A percentile compares a stretch with the other conserved stretches of the same genome.
phyloP scores from a whole-genome alignment of 192 early-diverging fungal species.

The Thoreauomyces humboldtii region DNA sequence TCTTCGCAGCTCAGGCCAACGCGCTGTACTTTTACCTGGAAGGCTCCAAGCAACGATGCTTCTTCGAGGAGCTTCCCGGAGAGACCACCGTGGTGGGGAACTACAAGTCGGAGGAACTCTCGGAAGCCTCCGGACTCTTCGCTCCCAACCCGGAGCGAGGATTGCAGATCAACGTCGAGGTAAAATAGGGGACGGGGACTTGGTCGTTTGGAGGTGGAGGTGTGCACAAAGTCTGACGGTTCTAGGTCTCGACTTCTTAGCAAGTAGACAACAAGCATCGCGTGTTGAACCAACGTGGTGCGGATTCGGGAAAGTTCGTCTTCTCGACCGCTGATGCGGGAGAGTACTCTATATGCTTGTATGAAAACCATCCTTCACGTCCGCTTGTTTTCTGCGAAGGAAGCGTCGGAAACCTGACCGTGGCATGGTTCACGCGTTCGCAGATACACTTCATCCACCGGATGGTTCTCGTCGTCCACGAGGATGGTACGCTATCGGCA shows the following conservation, averaged over 20 bases:
- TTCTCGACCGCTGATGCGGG: constrained; percentile 89
- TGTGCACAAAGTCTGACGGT: too few species aligned
- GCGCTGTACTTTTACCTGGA: constrained; percentile 93
- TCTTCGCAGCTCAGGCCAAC: constrained; percentile 9
- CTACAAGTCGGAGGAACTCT: constrained; percentile 84
- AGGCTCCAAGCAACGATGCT: constrained; percentile 84
- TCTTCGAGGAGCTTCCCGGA: constrained; percentile 89
- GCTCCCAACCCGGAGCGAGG: constrained; percentile 13
- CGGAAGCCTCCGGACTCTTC: constrained; percentile 39
- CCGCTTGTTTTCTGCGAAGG: too few species aligned
- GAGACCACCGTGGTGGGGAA: constrained; percentile 73
- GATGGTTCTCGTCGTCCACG: constrained; percentile 70
- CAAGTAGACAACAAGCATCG: background rate
- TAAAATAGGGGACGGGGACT: too few species aligned
- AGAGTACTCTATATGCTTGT: constrained; percentile 89
- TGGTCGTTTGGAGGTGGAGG: too few species aligned
- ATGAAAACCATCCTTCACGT: too few species aligned
- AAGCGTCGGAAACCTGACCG: too few species aligned
- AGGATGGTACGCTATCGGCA: too few species aligned
- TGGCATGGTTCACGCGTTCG: too few species aligned
- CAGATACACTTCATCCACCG: constrained; percentile 42
- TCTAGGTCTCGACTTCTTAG: too few species aligned
- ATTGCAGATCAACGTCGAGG: constrained; percentile 38
- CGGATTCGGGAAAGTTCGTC: constrained; percentile 74
- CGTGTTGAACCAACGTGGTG: constrained; percentile 78